These are phyloP conservation scores for Microsporum canis DNA, from an alignment of 2,329 filamentous ascomycete species.

Conservation along the genomic window DNA sequence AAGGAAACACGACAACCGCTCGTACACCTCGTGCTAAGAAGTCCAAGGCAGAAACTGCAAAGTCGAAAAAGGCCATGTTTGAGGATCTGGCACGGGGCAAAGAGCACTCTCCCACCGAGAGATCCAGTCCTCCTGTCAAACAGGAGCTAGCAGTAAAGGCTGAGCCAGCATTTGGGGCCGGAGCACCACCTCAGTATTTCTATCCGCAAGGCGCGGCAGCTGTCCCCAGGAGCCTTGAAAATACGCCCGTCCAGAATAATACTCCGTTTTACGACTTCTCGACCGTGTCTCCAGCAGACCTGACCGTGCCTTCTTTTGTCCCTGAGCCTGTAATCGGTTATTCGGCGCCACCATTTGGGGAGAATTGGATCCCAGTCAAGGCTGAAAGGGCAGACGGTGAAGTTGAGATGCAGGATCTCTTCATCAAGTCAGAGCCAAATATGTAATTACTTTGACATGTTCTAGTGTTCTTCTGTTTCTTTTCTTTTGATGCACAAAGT, in stretches of 20 bases:
- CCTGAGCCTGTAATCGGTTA: constrained; percentile 9
- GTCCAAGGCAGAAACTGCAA: constrained; percentile 13
- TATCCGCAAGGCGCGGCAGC: background rate
- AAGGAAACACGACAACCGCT: constrained; percentile 28
- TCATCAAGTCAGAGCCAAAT: constrained; percentile 19
- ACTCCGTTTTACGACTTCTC: background rate
- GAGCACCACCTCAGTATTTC: background rate
- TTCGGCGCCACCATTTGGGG: constrained; percentile 10
- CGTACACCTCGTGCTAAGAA: constrained; percentile 20
- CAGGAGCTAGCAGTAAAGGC: constrained; percentile 8
- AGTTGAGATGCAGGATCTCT: constrained; percentile 10
- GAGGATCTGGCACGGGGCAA: constrained; percentile 4
- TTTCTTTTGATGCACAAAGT: background rate
- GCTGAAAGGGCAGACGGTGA: constrained; percentile 14
- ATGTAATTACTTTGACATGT: background rate
- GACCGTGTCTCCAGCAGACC: constrained; percentile 16
- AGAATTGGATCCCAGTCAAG: constrained; percentile 20
- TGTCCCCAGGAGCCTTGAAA: background rate
- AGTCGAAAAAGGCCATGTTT: constrained; percentile 12
- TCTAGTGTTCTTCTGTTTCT: background rate
- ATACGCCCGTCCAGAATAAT: background rate
- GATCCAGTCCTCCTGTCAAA: constrained; percentile 5
- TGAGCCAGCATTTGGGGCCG: background rate
- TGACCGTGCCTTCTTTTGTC: constrained; percentile 11
- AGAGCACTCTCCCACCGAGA: background rate